Evolutionary conservation across 169 alveolate genomes (phyloP).

Genomic region (Theileria equi): DNA sequence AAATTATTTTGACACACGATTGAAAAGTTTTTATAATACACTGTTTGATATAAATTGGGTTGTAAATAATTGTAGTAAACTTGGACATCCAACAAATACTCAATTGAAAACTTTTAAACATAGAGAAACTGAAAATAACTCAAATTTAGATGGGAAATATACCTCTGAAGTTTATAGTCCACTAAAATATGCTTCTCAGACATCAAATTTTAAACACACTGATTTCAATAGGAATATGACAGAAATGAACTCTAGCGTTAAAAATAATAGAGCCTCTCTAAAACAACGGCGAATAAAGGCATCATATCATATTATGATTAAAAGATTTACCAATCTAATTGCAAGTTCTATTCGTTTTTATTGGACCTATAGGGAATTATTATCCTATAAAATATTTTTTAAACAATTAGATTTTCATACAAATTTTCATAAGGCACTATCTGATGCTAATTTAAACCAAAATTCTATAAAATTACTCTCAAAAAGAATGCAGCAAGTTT

Average conservation of each 20-base stretch:
- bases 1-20: no score
- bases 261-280: neutral
- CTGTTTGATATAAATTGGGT: no score
- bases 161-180: no score
- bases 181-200: no score
- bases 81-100: no score
- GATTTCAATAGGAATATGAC: neutral
- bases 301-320: constrained; percentile 4
- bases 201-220: neutral
- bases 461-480: neutral
- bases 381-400: constrained; percentile 17
- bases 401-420: neutral
- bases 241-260: neutral
- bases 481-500: neutral
- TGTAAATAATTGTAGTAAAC: no score
- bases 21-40: no score
- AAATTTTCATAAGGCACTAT: neutral
- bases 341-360: constrained; percentile 2
- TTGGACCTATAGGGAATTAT: constrained; percentile 15
- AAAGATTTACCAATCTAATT: neutral
- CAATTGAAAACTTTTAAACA: no score
- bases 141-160: no score
- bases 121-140: no score
- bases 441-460: neutral
- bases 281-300: neutral